Percentiles rank a stretch among this genome's conserved stretches.
Evolutionary conservation across 225 moss, liverwort and hornwort species (phyloP).

Genomic region (Polytrichum formosum): DNA sequence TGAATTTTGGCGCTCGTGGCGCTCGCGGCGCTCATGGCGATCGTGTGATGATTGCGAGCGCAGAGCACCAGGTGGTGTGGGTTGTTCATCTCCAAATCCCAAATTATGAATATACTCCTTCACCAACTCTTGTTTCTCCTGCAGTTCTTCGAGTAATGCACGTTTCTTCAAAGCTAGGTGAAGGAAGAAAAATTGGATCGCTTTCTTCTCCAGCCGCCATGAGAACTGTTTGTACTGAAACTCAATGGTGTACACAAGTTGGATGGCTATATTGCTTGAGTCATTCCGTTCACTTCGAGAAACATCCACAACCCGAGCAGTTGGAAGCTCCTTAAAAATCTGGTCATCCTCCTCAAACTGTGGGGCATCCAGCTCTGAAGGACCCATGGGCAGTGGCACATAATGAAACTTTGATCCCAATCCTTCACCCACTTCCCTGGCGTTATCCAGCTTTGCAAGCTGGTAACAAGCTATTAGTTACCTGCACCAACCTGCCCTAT

Average conservation of each 20-base stretch:
- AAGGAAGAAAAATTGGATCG: slow-evolving; percentile 44
- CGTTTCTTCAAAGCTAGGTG: slow-evolving; percentile 48
- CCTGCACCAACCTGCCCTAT: no score
- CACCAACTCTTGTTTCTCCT: slow-evolving; percentile 50
- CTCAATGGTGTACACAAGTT: slow-evolving; percentile 46
- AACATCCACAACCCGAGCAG: slow-evolving; percentile 40
- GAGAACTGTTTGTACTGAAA: slow-evolving; percentile 42
- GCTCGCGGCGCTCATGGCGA: slow-evolving; percentile 3
- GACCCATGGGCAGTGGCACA: slow-evolving; percentile 48
- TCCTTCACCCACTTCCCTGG: slow-evolving; percentile 35
- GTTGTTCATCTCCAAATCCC: slow-evolving; percentile 50
- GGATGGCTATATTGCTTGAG: slow-evolving; percentile 38
- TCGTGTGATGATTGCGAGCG: slow-evolving; percentile 22
- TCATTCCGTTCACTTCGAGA: slow-evolving; percentile 48
- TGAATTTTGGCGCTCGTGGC: slow-evolving; percentile 24
- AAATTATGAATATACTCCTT: slow-evolving; percentile 52
- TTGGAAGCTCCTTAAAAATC: slow-evolving; percentile 42
- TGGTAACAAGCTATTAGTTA: background rate
- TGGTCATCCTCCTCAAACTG: slow-evolving; percentile 18
- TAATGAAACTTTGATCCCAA: slow-evolving; percentile 42
- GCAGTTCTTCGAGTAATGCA: slow-evolving; percentile 41
- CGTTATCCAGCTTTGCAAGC: slow-evolving; percentile 33
- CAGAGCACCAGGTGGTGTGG: slow-evolving; percentile 13
- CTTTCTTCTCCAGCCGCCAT: slow-evolving; percentile 48
- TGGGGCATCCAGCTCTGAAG: slow-evolving; percentile 12